These are phyloP conservation scores for Lomentospora prolificans DNA, from an alignment of 2,329 filamentous ascomycete genomes.

Conservation along the genomic window DNA sequence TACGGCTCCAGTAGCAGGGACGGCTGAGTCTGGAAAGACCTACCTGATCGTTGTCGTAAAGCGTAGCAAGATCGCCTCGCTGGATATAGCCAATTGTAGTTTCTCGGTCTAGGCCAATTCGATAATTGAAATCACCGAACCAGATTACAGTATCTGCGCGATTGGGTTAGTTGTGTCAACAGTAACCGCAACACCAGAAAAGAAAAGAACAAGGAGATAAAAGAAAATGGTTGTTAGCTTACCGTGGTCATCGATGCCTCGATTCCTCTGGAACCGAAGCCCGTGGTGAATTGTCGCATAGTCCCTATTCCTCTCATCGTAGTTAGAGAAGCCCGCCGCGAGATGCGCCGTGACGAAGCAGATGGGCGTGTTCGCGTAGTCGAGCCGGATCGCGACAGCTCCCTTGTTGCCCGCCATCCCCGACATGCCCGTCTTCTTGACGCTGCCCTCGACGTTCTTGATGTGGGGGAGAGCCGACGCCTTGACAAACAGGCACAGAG, in stretches of 20 bases:
- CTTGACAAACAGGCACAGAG: constrained; percentile 84
- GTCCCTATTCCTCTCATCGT: constrained; percentile 90
- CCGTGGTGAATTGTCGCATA: constrained; percentile 84
- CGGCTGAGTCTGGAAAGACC: constrained; percentile 6
- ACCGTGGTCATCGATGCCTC: constrained; percentile 86
- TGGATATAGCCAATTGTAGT: constrained; percentile 66
- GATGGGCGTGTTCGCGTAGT: constrained; percentile 84
- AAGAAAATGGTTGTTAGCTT: no score
- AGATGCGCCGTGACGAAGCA: constrained; percentile 96
- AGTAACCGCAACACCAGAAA: constrained; percentile 14
- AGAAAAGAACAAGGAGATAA: constrained; percentile 10
- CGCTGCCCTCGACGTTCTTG: constrained; percentile 91
- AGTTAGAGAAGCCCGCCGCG: constrained; percentile 91
- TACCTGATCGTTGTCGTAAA: constrained; percentile 89
- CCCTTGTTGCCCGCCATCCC: constrained; percentile 98
- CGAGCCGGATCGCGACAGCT: constrained; percentile 89
- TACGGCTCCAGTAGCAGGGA: no score
- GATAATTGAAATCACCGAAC: constrained; percentile 98
- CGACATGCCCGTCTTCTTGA: constrained; percentile 91
- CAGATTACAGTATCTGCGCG: constrained; percentile 65
- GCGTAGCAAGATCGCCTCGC: constrained; percentile 59
- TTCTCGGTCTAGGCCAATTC: constrained; percentile 76
- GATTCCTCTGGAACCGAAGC: constrained; percentile 80
- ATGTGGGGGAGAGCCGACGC: constrained; percentile 67
- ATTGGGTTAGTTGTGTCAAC: neutral